Conservation (phyloP, 2,329 filamentous ascomycete genomes). For the Paracamarosporium sp. region DNA sequence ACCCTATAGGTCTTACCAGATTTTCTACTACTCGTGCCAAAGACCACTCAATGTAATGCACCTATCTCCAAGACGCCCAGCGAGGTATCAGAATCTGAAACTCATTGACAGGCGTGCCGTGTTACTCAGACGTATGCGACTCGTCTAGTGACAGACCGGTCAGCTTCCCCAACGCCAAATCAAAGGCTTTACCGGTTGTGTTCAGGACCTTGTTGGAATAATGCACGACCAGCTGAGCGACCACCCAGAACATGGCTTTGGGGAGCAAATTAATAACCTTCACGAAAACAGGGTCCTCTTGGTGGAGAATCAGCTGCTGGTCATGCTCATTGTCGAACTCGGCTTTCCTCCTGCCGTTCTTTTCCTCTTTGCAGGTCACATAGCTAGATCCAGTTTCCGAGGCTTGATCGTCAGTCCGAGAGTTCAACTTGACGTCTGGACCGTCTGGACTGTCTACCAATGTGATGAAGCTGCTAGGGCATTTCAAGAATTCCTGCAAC, state of each 20-base stretch:
- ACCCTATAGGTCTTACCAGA: no score
- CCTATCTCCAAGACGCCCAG: no score
- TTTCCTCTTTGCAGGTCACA: no score
- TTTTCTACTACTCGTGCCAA: no score
- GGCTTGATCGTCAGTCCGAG: neutral
- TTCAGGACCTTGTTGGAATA: slow-evolving; percentile 4
- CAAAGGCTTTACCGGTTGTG: slow-evolving; percentile 10
- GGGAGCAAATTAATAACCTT: slow-evolving; percentile 34
- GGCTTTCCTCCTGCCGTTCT: no score
- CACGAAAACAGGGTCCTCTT: slow-evolving; percentile 29
- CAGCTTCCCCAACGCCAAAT: slow-evolving; percentile 16
- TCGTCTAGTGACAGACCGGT: slow-evolving; percentile 5
- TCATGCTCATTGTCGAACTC: neutral
- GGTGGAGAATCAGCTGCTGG: slow-evolving; percentile 12
- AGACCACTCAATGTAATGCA: no score
- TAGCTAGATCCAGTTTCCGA: neutral
- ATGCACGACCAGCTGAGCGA: slow-evolving; percentile 12
- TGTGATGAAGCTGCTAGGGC: neutral
- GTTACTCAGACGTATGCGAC: neutral
- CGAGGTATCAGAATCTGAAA: neutral
- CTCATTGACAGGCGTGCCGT: neutral
- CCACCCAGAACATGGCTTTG: slow-evolving; percentile 30
- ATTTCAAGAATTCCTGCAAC: neutral
- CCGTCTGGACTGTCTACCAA: neutral
- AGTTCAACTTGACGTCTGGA: neutral